These are phyloP conservation scores for Allomyces arbusculus DNA, from an alignment of 192 early-diverging fungal genomes.

Conservation along the genomic window DNA sequence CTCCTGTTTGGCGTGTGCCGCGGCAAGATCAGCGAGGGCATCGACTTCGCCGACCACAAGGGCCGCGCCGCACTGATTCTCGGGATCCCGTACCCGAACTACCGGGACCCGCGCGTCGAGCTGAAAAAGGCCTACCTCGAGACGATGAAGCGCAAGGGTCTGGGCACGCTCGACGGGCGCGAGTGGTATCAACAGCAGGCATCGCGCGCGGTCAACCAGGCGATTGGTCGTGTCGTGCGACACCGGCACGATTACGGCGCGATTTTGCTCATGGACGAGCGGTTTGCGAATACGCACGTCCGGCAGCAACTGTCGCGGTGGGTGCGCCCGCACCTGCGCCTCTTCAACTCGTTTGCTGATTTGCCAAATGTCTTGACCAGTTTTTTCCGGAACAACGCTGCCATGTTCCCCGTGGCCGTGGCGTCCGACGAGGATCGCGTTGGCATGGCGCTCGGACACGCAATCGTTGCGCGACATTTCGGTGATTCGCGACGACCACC, in stretches of 20 bases:
- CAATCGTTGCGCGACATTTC: no score
- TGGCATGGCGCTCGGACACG: no score
- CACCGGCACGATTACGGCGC: conserved; percentile 43
- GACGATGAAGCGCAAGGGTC: conserved; percentile 3
- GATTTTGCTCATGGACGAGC: conserved; percentile 26
- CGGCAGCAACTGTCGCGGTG: neutral
- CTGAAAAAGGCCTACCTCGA: conserved; percentile 19
- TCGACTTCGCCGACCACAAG: conserved; percentile 47
- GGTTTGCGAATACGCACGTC: neutral
- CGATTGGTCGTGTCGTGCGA: conserved; percentile 30
- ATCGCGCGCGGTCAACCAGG: conserved; percentile 41
- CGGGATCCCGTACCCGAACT: conserved; percentile 35
- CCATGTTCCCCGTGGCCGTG: no score
- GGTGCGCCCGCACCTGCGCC: neutral
- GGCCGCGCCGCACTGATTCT: conserved; percentile 42
- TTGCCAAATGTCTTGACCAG: no score
- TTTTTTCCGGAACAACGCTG: no score
- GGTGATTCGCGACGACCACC: no score
- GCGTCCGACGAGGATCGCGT: no score
- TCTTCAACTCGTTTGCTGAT: neutral
- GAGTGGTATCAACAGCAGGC: conserved; percentile 46
- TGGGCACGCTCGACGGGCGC: conserved; percentile 15
- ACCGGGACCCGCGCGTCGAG: conserved; percentile 32
- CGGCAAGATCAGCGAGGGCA: conserved; percentile 51
- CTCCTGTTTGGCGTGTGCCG: conserved; percentile 49